Percentiles rank a stretch among this genome's conserved stretches.
Evolutionary conservation across 208 protist species (phyloP).

Genomic region (Porcisia hertigi): DNA sequence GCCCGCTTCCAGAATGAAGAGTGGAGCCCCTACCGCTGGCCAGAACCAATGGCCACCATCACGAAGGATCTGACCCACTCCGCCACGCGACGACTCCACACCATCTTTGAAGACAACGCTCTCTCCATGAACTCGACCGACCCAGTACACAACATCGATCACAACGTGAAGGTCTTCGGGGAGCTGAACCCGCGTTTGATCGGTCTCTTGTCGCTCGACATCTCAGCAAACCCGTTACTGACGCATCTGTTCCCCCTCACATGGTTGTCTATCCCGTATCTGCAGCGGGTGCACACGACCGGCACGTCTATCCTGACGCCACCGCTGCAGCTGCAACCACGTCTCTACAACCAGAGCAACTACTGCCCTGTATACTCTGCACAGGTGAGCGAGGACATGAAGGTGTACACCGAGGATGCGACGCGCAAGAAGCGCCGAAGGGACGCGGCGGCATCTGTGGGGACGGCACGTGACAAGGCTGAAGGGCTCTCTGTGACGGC

Average conservation of each 20-base stretch:
- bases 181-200: conserved; percentile 49
- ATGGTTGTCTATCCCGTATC: conserved; percentile 27
- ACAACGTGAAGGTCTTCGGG: conserved; percentile 34
- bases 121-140: conserved; percentile 9
- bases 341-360: conserved; percentile 12
- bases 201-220: conserved; percentile 34
- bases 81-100: conserved; percentile 9
- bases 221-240: conserved; percentile 49
- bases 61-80: conserved; percentile 11
- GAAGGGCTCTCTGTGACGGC: not conserved
- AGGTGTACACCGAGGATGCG: conserved; percentile 9
- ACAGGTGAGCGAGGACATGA: not conserved
- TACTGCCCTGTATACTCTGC: conserved; percentile 10
- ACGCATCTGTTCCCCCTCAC: conserved; percentile 19
- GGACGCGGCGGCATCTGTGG: not conserved
- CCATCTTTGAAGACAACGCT: conserved; percentile 15
- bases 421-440: not conserved
- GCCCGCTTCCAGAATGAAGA: conserved; percentile 28
- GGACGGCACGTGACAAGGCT: not conserved
- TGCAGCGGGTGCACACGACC: conserved; percentile 22
- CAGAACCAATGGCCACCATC: conserved; percentile 25
- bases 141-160: conserved; percentile 29
- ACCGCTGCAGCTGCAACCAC: conserved; percentile 15
- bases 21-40: conserved; percentile 29
- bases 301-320: conserved; percentile 24